A percentile compares a stretch with the other conserved stretches of the same genome.
These are phyloP conservation scores for Oryza meyeriana DNA, from an alignment of 176 grass and related monocot genomes.

Conservation along the genomic window DNA sequence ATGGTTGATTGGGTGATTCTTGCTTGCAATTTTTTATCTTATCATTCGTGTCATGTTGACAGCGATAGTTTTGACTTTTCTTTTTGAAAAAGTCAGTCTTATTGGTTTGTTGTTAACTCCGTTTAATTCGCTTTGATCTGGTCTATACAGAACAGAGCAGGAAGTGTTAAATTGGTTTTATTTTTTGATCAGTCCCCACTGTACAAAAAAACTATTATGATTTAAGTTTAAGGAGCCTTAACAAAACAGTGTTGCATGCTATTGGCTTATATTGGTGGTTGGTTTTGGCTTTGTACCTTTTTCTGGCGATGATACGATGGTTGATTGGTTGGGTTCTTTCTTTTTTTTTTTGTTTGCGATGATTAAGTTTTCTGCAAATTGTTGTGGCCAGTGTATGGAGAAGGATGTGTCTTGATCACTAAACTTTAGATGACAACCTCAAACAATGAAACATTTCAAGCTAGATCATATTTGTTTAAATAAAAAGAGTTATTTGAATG, in stretches of 20 bases:
- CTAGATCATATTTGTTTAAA: neutral
- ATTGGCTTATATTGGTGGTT: neutral
- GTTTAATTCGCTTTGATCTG: constrained; percentile 19
- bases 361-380: neutral
- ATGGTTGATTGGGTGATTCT: constrained; percentile 7
- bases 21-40: neutral
- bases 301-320: neutral
- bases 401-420: neutral
- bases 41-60: constrained; percentile 29
- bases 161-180: neutral
- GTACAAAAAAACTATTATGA: no score
- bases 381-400: neutral
- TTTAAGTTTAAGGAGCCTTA: neutral
- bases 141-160: neutral
- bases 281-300: neutral
- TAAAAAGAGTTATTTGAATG: neutral
- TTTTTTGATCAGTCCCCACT: neutral
- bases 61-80: constrained; percentile 52
- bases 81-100: constrained; percentile 32
- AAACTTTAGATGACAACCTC: neutral
- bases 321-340: neutral
- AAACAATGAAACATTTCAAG: neutral
- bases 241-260: neutral
- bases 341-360: neutral
- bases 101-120: constrained; percentile 23